Percentiles rank a stretch among this genome's conserved stretches.
phyloP scores from a whole-genome alignment of 768 basidiomycete species.

The Cubamyces sp. region DNA sequence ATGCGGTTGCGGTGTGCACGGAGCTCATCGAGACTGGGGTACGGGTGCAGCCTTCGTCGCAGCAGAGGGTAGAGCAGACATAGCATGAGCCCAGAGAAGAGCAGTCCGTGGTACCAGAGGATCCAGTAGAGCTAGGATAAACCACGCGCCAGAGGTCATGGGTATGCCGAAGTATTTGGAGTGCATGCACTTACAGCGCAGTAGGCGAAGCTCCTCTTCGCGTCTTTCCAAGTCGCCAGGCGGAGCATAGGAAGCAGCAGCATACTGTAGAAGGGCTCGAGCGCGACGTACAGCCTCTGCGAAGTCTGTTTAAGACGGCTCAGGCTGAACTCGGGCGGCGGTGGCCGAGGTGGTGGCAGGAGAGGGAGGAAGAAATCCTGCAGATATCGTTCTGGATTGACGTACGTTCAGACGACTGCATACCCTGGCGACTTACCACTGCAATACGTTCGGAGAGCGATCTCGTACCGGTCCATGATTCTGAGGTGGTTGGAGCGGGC shows the following conservation, averaged over 20 bases:
- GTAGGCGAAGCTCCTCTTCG: conserved; percentile 47
- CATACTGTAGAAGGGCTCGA: conserved; percentile 52
- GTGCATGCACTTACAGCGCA: conserved; percentile 50
- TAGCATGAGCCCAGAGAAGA: conserved; percentile 55
- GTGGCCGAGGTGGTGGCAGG: conserved; percentile 47
- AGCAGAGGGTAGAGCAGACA: conserved; percentile 53
- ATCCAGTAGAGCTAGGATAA: conserved; percentile 58
- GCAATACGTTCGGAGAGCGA: conserved; percentile 25
- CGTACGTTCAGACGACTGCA: background rate
- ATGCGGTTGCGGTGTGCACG: conserved; percentile 55
- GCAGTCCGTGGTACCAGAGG: conserved; percentile 62
- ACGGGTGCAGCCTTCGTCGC: conserved; percentile 52
- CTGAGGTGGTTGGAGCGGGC: conserved; percentile 20
- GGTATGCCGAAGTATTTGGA: background rate
- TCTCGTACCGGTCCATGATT: conserved; percentile 11
- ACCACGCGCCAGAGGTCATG: background rate
- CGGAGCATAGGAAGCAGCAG: conserved; percentile 43
- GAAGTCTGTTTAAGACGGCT: conserved; percentile 53
- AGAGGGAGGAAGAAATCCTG: conserved; percentile 50
- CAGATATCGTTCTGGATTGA: background rate
- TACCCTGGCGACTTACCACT: conserved; percentile 9
- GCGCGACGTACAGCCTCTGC: conserved; percentile 59
- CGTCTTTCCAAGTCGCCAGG: conserved; percentile 62
- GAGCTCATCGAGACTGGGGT: conserved; percentile 59
- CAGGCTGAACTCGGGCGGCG: conserved; percentile 54